These are phyloP conservation scores for Ammopiptanthus mongolicus DNA, from an alignment of 306 rosid species.

Conservation along the genomic window DNA sequence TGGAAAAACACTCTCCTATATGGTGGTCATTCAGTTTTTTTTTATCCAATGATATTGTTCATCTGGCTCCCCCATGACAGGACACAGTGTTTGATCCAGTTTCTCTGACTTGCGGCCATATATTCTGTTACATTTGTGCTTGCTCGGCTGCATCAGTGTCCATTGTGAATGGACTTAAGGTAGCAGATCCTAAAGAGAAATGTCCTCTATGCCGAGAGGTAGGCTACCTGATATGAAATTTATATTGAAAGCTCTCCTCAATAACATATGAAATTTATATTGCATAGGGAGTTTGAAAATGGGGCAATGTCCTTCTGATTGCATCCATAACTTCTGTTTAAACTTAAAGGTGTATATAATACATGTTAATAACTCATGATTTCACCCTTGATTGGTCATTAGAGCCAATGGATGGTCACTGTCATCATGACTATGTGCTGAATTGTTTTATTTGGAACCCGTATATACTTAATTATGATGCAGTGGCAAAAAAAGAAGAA, in stretches of 20 bases:
- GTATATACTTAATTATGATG: not conserved
- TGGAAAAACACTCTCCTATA: not conserved
- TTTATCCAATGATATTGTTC: not conserved
- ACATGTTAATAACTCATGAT: not conserved
- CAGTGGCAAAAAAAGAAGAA: not conserved
- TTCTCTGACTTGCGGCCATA: constrained; percentile 88
- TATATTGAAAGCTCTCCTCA: not conserved
- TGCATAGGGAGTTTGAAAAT: not conserved
- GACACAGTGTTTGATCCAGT: constrained; percentile 95
- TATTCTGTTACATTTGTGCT: constrained; percentile 85
- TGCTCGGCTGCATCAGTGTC: constrained; percentile 88
- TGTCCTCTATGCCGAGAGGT: constrained; percentile 97
- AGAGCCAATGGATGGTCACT: not conserved
- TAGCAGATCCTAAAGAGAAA: constrained; percentile 47
- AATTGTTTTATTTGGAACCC: not conserved
- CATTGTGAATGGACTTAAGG: constrained; percentile 65
- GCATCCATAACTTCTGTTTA: not conserved
- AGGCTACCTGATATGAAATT: constrained; percentile 1
- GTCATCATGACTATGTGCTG: not conserved
- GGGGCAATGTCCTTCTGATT: not conserved
- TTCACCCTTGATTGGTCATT: not conserved
- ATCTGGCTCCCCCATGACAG: constrained; percentile 30
- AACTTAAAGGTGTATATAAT: not conserved
- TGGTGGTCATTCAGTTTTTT: constrained; percentile 1
- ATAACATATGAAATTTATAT: too few relatives aligned